These are phyloP conservation scores for Erythrobasidium yunnanense DNA, from an alignment of 768 basidiomycete species.

Conservation along the genomic window DNA sequence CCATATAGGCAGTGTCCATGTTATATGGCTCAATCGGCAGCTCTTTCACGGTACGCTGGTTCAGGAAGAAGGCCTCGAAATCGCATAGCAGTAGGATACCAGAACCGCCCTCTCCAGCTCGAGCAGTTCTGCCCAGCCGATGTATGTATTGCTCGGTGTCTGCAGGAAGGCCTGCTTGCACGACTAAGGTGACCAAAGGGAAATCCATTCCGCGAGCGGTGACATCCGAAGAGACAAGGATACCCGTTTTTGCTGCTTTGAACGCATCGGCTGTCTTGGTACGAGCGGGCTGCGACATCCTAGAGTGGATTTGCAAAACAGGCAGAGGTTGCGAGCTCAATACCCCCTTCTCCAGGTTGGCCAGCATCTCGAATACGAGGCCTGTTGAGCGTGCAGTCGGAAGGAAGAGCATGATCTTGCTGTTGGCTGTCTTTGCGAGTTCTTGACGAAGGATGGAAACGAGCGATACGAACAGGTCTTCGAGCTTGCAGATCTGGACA, in stretches of 20 bases:
- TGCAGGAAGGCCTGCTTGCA: slow-evolving; percentile 74
- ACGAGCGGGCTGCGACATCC: slow-evolving; percentile 49
- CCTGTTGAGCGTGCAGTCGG: slow-evolving; percentile 60
- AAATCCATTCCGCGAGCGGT: slow-evolving; percentile 57
- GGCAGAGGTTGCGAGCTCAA: slow-evolving; percentile 52
- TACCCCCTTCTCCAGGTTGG: slow-evolving; percentile 48
- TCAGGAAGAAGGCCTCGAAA: slow-evolving; percentile 50
- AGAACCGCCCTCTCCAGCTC: slow-evolving; percentile 45
- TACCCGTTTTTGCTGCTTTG: slow-evolving; percentile 53
- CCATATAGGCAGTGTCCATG: background rate
- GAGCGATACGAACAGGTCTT: slow-evolving; percentile 68
- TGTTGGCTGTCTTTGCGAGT: slow-evolving; percentile 50
- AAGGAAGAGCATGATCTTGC: slow-evolving; percentile 53
- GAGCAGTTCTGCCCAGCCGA: slow-evolving; percentile 45
- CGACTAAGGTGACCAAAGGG: slow-evolving; percentile 56
- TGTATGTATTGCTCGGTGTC: slow-evolving; percentile 50
- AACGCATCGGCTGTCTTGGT: slow-evolving; percentile 50
- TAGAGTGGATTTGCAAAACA: slow-evolving; percentile 52
- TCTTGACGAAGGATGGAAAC: slow-evolving; percentile 80
- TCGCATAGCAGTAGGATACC: slow-evolving; percentile 52
- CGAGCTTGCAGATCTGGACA: slow-evolving; percentile 52
- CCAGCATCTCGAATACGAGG: slow-evolving; percentile 50
- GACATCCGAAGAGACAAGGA: slow-evolving; percentile 45
- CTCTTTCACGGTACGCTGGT: slow-evolving; percentile 36
- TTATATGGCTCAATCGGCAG: slow-evolving; percentile 1